Conservation (phyloP, 768 basidiomycete species). For the Holtermanniella nyarrowii region DNA sequence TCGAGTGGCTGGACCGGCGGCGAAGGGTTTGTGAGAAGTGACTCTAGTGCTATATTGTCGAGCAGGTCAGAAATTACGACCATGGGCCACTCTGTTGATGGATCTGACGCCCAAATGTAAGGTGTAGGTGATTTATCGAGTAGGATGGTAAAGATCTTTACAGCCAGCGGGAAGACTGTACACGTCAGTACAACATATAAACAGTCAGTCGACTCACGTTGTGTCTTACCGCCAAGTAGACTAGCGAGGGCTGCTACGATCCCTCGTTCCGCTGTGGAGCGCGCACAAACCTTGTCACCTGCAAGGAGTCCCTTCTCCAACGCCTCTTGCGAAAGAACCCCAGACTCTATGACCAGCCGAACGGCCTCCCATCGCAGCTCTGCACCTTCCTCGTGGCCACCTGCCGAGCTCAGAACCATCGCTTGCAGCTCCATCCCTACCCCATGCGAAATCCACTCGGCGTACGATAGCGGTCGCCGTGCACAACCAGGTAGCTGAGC, state of each 20-base stretch:
- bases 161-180: slow-evolving; percentile 13
- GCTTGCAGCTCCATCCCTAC: slow-evolving; percentile 18
- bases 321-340: slow-evolving; percentile 11
- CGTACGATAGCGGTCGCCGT: slow-evolving; percentile 17
- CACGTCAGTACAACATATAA: slow-evolving; percentile 4
- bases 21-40: slow-evolving; percentile 16
- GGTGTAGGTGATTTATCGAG: slow-evolving; percentile 47
- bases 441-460: slow-evolving; percentile 26
- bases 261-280: not conserved
- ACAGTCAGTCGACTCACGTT: slow-evolving; percentile 8
- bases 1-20: slow-evolving; percentile 1
- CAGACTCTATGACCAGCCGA: slow-evolving; percentile 7
- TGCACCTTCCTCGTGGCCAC: not conserved
- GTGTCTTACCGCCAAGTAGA: slow-evolving; percentile 14
- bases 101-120: slow-evolving; percentile 60
- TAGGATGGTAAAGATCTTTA: slow-evolving; percentile 48
- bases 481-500: slow-evolving; percentile 14
- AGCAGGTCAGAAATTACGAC: slow-evolving; percentile 73
- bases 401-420: slow-evolving; percentile 4
- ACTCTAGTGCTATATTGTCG: slow-evolving; percentile 50
- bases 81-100: slow-evolving; percentile 59
- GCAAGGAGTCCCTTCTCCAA: slow-evolving; percentile 22
- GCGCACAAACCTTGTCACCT: slow-evolving; percentile 2
- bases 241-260: slow-evolving; percentile 10
- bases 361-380: slow-evolving; percentile 12